phyloP scores from a whole-genome alignment of 2,329 filamentous ascomycete species.

The Juglanconis oblonga region DNA sequence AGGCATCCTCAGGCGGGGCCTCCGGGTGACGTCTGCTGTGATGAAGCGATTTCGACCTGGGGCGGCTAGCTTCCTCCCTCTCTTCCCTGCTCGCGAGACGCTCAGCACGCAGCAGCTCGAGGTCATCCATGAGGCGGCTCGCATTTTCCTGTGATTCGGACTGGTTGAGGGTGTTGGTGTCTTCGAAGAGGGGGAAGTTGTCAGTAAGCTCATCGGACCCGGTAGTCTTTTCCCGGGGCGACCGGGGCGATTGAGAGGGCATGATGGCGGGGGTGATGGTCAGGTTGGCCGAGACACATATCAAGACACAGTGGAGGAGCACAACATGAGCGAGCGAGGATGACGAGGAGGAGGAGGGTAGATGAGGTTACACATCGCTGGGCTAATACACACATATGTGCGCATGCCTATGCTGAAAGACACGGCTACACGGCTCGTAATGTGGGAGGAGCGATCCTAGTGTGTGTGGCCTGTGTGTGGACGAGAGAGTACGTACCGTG shows the following conservation, averaged over 20 bases:
- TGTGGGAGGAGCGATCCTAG: constrained; percentile 1
- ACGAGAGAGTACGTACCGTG: constrained; percentile 6
- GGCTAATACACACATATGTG: background rate
- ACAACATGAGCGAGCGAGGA: background rate
- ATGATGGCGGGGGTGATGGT: background rate
- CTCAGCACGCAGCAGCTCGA: constrained; percentile 48
- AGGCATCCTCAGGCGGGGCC: constrained; percentile 42
- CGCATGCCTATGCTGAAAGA: background rate
- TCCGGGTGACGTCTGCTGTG: constrained; percentile 33
- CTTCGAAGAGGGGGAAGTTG: constrained; percentile 11
- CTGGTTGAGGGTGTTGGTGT: constrained; percentile 19
- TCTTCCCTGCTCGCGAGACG: constrained; percentile 43
- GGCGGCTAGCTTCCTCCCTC: constrained; percentile 27
- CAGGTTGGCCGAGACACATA: background rate
- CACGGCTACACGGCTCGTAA: background rate
- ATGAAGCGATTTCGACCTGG: constrained; percentile 23
- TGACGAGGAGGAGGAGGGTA: background rate
- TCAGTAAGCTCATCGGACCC: background rate
- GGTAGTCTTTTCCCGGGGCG: background rate
- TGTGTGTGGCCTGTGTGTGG: background rate
- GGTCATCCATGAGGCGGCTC: constrained; percentile 43
- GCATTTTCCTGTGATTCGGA: constrained; percentile 28
- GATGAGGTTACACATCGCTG: background rate
- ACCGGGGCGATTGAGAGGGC: background rate
- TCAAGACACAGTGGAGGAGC: background rate